These are phyloP conservation scores for Xylaria palmicola DNA, from an alignment of 495 filamentous ascomycete genomes.

Conservation along the genomic window DNA sequence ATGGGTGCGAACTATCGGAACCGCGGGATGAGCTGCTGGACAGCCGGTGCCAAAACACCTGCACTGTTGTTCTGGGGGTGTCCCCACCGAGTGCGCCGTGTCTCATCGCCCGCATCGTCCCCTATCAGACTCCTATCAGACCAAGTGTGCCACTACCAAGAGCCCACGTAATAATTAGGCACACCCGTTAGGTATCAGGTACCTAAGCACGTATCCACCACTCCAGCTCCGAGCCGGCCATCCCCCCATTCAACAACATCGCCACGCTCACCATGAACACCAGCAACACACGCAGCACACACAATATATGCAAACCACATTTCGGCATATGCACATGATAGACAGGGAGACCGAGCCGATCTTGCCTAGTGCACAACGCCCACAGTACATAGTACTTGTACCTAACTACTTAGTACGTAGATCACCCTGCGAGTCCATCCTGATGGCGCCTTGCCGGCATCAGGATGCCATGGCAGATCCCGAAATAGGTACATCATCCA, in stretches of 20 bases:
- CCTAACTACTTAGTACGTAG: not conserved
- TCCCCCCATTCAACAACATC: not conserved
- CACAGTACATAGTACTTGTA: no score
- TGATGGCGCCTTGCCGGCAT: not conserved
- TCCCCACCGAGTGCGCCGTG: not conserved
- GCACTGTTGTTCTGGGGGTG: not conserved
- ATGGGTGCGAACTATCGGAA: constrained; percentile 1
- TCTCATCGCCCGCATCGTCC: not conserved
- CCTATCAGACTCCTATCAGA: not conserved
- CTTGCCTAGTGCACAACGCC: no score
- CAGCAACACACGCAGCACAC: not conserved
- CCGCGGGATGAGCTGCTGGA: not conserved
- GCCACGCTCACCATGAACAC: not conserved
- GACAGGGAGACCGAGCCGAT: no score
- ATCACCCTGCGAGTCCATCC: not conserved
- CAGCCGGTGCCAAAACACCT: constrained; percentile 7
- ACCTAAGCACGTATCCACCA: not conserved
- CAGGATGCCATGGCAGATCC: constrained; percentile 10
- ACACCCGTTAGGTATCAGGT: not conserved
- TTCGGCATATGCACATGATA: no score
- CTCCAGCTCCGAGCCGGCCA: not conserved
- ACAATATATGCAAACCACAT: no score
- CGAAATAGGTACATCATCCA: not conserved
- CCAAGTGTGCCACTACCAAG: not conserved
- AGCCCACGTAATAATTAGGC: constrained; percentile 3